Evolutionary conservation across 1,284 basidiomycete genomes (phyloP).

Genomic region (Pterulicium gracile): DNA sequence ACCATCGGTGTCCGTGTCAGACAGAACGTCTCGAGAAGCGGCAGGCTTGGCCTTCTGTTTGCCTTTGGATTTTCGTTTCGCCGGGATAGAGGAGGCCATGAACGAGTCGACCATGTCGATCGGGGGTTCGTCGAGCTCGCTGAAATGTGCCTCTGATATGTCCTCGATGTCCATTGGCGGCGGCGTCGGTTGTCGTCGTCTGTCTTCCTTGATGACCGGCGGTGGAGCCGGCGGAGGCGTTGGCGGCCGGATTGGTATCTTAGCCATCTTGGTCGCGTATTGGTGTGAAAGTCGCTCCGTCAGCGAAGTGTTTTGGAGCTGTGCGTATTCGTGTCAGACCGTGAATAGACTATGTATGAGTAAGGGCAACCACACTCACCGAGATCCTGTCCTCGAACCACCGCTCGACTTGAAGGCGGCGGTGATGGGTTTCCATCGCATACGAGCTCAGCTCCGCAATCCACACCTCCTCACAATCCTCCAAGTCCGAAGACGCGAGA

Average conservation of each 20-base stretch:
- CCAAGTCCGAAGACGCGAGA: slow-evolving; percentile 60
- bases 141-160: slow-evolving; percentile 12
- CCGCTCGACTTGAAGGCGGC: slow-evolving; percentile 56
- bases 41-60: slow-evolving; percentile 12
- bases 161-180: slow-evolving; percentile 4
- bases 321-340: no score
- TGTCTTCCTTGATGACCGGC: slow-evolving; percentile 7
- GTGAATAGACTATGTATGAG: no score
- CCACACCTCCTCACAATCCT: slow-evolving; percentile 71
- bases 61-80: slow-evolving; percentile 13
- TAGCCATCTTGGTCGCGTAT: slow-evolving; percentile 53
- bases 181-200: background rate
- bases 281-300: slow-evolving; percentile 51
- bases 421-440: slow-evolving; percentile 56
- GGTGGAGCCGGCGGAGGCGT: slow-evolving; percentile 30
- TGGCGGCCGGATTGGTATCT: slow-evolving; percentile 41
- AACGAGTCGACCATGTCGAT: slow-evolving; percentile 12
- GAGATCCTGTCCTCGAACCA: slow-evolving; percentile 57
- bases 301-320: slow-evolving; percentile 59
- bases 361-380: no score
- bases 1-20: background rate
- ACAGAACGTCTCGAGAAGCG: background rate
- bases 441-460: slow-evolving; percentile 55
- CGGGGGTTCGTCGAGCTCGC: slow-evolving; percentile 30
- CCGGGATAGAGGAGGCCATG: slow-evolving; percentile 19